Conservation (phyloP, 345 rosid genomes). For the Eutrema heterophyllum region DNA sequence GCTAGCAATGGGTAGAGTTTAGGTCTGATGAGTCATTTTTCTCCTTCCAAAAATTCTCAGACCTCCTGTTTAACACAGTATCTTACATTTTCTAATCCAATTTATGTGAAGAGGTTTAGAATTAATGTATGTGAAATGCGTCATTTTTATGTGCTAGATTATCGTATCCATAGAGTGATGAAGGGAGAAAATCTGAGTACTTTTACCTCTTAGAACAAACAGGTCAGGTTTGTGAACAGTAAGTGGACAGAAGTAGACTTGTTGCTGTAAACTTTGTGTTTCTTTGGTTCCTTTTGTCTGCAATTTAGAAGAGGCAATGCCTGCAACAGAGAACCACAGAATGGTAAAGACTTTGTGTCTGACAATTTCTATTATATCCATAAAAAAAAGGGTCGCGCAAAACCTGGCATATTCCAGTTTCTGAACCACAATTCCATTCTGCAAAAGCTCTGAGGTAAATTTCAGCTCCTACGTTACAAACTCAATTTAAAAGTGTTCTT, state of each 20-base stretch:
- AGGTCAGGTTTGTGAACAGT: neutral
- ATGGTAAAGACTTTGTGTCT: neutral
- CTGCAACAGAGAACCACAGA: constrained; percentile 30
- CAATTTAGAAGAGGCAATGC: constrained; percentile 39
- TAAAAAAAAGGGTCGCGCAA: neutral
- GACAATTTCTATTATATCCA: neutral
- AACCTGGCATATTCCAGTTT: constrained; percentile 65
- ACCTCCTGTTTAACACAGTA: constrained; percentile 1
- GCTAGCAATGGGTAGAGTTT: constrained; percentile 42
- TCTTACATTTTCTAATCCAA: constrained; percentile 8
- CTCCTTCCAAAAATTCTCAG: neutral
- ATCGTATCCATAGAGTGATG: neutral
- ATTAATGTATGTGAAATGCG: constrained; percentile 14
- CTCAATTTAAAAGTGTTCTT: neutral
- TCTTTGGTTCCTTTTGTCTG: constrained; percentile 16
- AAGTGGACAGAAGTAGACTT: neutral
- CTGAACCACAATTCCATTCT: constrained; percentile 66
- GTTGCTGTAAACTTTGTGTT: neutral
- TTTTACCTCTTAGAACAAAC: neutral
- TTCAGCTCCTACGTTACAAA: constrained; percentile 41
- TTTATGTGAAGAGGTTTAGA: constrained; percentile 7
- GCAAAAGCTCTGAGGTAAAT: constrained; percentile 58
- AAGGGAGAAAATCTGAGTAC: neutral
- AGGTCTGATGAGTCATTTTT: constrained; percentile 17
- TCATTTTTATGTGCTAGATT: neutral